These are phyloP conservation scores for Syncephalis plumigaleata DNA, from an alignment of 371 early-diverging fungal species.

Conservation along the genomic window DNA sequence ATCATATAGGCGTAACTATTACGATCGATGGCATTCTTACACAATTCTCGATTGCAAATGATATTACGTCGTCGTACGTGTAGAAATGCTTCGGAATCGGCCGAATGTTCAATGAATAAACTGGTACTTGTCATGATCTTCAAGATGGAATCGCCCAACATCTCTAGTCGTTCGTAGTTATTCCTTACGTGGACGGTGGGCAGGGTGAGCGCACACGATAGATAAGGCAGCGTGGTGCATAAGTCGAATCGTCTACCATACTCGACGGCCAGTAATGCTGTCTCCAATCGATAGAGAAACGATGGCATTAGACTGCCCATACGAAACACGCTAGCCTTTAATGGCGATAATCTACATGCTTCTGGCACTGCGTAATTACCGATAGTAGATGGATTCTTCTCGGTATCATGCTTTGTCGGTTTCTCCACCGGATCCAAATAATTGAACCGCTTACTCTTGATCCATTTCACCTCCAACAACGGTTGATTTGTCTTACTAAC, in stretches of 20 bases:
- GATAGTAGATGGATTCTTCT: no score
- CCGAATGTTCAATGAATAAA: slow-evolving; percentile 57
- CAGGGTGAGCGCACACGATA: slow-evolving; percentile 60
- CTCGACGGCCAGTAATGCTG: slow-evolving; percentile 34
- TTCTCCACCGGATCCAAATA: slow-evolving; percentile 2
- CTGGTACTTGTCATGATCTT: slow-evolving; percentile 66
- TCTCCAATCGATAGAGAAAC: slow-evolving; percentile 44
- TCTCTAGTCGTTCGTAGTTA: slow-evolving; percentile 91
- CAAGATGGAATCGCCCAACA: slow-evolving; percentile 87
- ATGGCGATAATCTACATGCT: slow-evolving; percentile 22
- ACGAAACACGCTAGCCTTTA: slow-evolving; percentile 31
- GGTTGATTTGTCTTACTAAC: slow-evolving; percentile 22
- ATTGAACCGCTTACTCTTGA: slow-evolving; percentile 9
- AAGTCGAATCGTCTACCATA: slow-evolving; percentile 23
- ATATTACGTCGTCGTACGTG: slow-evolving; percentile 47
- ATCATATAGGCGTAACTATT: slow-evolving; percentile 34
- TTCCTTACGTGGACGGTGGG: slow-evolving; percentile 42
- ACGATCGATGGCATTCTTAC: slow-evolving; percentile 30
- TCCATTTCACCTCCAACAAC: slow-evolving; percentile 20
- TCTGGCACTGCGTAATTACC: slow-evolving; percentile 31
- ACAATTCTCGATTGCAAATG: slow-evolving; percentile 61
- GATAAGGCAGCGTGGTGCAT: slow-evolving; percentile 17
- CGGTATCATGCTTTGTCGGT: no score
- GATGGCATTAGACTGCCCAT: slow-evolving; percentile 40
- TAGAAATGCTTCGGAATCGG: slow-evolving; percentile 65